A percentile compares a stretch with the other conserved stretches of the same genome.
Evolutionary conservation across 768 basidiomycete genomes (phyloP).

Genomic region (Macrolepiota fuliginosa): DNA sequence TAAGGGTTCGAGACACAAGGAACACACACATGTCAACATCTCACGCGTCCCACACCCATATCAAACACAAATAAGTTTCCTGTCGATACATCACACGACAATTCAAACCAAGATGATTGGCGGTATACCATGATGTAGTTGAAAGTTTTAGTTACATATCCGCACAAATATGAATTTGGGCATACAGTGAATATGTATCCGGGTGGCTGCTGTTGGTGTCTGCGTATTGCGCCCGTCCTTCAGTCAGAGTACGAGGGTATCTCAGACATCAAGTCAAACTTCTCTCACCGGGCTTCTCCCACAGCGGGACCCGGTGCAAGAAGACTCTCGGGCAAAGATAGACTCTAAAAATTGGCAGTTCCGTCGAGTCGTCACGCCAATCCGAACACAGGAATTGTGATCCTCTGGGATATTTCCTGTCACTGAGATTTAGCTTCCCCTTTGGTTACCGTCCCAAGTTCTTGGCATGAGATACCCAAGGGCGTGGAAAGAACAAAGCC

Average conservation of each 20-base stretch:
- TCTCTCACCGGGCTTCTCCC: neutral
- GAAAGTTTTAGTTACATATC: neutral
- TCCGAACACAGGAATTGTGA: neutral
- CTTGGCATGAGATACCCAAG: neutral
- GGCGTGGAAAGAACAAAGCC: neutral
- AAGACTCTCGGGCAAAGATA: neutral
- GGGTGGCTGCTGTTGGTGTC: too few species aligned
- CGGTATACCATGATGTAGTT: neutral
- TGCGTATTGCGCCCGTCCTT: too few species aligned
- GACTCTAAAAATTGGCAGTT: neutral
- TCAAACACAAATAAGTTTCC: neutral
- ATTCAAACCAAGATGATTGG: neutral
- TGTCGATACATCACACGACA: neutral
- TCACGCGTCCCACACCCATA: neutral
- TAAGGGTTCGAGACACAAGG: neutral
- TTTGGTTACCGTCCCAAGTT: neutral
- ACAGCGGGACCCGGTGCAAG: neutral
- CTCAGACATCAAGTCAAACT: neutral
- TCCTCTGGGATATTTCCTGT: neutral
- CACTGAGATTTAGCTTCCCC: neutral
- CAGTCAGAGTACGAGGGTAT: too few species aligned
- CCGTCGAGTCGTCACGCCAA: neutral
- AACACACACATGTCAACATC: neutral
- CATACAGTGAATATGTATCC: too few species aligned
- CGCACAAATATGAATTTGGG: too few species aligned